Evolutionary conservation across 2,329 filamentous ascomycete genomes (phyloP).

Genomic region (Sarocladium strictum): DNA sequence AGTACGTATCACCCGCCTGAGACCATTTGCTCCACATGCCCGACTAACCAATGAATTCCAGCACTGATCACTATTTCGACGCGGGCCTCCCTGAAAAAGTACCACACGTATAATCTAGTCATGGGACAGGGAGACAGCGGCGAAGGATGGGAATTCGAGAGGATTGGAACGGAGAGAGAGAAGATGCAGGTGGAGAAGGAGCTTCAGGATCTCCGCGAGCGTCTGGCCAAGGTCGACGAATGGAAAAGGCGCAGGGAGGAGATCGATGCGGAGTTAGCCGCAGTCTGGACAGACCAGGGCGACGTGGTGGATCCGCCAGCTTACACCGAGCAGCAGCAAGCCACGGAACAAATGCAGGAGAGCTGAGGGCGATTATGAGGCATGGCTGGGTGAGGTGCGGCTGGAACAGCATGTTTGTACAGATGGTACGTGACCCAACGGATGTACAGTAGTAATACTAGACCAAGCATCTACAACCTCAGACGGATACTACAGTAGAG

Average conservation of each 20-base stretch:
- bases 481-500: no score
- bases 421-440: no score
- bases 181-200: slow-evolving; percentile 92
- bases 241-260: slow-evolving; percentile 75
- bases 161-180: slow-evolving; percentile 88
- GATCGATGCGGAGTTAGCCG: slow-evolving; percentile 74
- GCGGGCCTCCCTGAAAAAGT: slow-evolving; percentile 87
- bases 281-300: slow-evolving; percentile 52
- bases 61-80: slow-evolving; percentile 94
- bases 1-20: slow-evolving; percentile 51
- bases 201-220: slow-evolving; percentile 73
- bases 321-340: slow-evolving; percentile 23
- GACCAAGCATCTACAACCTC: no score
- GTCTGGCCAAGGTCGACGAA: slow-evolving; percentile 72
- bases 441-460: no score
- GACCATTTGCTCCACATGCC: not conserved
- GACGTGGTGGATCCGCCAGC: slow-evolving; percentile 42
- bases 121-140: slow-evolving; percentile 75
- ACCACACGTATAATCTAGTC: slow-evolving; percentile 86
- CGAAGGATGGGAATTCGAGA: slow-evolving; percentile 88
- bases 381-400: not conserved
- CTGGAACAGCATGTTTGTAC: slow-evolving; percentile 3
- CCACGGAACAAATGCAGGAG: slow-evolving; percentile 5
- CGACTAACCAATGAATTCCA: slow-evolving; percentile 27
- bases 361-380: slow-evolving; percentile 1